Evolutionary conservation across 495 filamentous ascomycete genomes (phyloP).

Genomic region (Achaetomiella virescens): DNA sequence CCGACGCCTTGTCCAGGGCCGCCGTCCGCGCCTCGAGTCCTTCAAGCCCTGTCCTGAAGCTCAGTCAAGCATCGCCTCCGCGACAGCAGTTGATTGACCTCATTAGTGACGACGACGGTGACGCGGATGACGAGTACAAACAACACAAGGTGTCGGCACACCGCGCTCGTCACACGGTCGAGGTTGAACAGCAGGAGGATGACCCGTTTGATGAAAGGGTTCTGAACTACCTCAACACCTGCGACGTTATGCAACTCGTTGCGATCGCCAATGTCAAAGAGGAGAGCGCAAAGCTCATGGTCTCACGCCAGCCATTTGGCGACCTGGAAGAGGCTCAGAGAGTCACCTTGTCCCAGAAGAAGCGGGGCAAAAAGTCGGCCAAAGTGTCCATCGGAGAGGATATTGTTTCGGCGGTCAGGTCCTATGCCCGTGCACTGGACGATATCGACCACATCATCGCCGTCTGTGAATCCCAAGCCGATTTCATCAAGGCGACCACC

Average conservation of each 20-base stretch:
- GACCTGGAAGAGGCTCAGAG: slow-evolving; percentile 55
- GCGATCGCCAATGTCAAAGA: slow-evolving; percentile 70
- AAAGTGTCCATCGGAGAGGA: slow-evolving; percentile 33
- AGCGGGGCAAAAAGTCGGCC: slow-evolving; percentile 28
- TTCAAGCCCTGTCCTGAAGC: slow-evolving; percentile 9
- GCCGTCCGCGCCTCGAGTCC: slow-evolving; percentile 18
- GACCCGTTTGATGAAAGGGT: slow-evolving; percentile 40
- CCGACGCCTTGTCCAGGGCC: slow-evolving; percentile 28
- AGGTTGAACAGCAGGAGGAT: slow-evolving; percentile 3
- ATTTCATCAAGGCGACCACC: slow-evolving; percentile 62
- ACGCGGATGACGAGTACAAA: slow-evolving; percentile 18
- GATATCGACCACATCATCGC: slow-evolving; percentile 74
- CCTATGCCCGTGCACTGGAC: slow-evolving; percentile 37
- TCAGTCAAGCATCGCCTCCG: not conserved
- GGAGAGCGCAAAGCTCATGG: slow-evolving; percentile 56
- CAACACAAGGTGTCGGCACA: slow-evolving; percentile 8
- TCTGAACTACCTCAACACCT: slow-evolving; percentile 78
- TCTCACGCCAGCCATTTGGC: slow-evolving; percentile 63
- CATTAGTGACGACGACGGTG: slow-evolving; percentile 25
- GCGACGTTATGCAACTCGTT: slow-evolving; percentile 60
- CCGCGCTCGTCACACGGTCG: slow-evolving; percentile 10
- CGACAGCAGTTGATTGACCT: slow-evolving; percentile 20
- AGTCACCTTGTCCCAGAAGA: slow-evolving; percentile 47
- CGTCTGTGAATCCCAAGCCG: slow-evolving; percentile 62
- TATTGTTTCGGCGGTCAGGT: slow-evolving; percentile 31